These are phyloP conservation scores for Chaetomium globosum DNA, from an alignment of 2,329 filamentous ascomycete species.

Conservation along the genomic window DNA sequence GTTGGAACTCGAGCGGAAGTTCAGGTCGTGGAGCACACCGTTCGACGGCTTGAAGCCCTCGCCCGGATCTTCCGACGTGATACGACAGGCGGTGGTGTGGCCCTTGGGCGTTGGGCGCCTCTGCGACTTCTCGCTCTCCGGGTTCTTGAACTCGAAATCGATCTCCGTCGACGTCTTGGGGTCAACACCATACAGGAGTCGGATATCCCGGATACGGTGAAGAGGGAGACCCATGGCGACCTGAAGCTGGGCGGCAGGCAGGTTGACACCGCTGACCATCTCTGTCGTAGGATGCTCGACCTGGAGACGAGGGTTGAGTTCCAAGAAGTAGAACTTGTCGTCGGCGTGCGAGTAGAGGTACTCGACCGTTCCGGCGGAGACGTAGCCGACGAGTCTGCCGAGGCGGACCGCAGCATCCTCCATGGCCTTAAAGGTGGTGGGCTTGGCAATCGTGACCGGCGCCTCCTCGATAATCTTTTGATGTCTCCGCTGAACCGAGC, in stretches of 20 bases:
- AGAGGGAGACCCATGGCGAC: conserved; percentile 98
- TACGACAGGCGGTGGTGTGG: conserved; percentile 97
- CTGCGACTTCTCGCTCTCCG: conserved; percentile 80
- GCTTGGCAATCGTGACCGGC: conserved; percentile 92
- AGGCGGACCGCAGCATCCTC: conserved; percentile 94
- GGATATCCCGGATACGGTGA: conserved; percentile 93
- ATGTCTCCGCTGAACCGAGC: conserved; percentile 95
- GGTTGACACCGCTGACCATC: conserved; percentile 97
- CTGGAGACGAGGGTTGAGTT: conserved; percentile 97
- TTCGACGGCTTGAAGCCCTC: conserved; percentile 99
- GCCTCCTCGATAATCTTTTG: conserved; percentile 99
- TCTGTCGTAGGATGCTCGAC: conserved; percentile 99
- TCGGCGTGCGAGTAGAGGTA: conserved; percentile 98
- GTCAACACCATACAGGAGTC: conserved; percentile 92
- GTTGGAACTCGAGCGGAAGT: conserved; percentile 98
- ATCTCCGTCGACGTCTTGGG: conserved; percentile 84
- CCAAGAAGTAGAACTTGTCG: conserved; percentile 99
- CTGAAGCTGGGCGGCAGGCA: conserved; percentile 96
- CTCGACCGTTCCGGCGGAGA: conserved; percentile 97
- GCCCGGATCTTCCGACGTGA: conserved; percentile 97
- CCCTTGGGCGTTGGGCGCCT: conserved; percentile 90
- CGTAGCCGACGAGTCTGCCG: conserved; percentile 92
- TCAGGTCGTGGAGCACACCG: conserved; percentile 97
- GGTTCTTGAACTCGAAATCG: conserved; percentile 93
- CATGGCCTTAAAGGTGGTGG: conserved; percentile 90